Evolutionary conservation across 129 eudicot species (phyloP).

Genomic region (Chrysanthemum makinoi): DNA sequence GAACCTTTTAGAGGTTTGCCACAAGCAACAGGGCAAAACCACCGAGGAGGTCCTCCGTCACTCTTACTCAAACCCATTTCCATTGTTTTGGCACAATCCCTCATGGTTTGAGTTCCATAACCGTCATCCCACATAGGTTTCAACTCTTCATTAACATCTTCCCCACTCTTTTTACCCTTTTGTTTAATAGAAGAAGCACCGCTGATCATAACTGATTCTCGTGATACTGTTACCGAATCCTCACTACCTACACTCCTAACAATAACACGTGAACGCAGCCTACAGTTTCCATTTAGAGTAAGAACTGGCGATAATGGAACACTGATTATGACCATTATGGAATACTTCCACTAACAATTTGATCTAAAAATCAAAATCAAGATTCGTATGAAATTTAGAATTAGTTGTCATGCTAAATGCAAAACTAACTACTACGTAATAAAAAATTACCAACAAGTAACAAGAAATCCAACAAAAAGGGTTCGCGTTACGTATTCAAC

Average conservation of each 20-base stretch:
- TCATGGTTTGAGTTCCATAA: conserved; percentile 57
- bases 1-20: conserved; percentile 62
- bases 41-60: conserved; percentile 90
- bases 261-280: conserved; percentile 25
- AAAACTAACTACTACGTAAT: background rate
- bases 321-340: conserved; percentile 22
- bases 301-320: conserved; percentile 32
- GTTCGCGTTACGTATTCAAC: conserved; percentile 6
- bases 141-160: conserved; percentile 32
- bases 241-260: conserved; percentile 31
- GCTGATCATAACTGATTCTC: conserved; percentile 36
- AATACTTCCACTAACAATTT: background rate
- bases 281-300: conserved; percentile 21
- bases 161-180: conserved; percentile 23
- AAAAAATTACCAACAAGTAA: background rate
- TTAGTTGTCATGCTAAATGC: background rate
- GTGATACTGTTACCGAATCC: conserved; percentile 30
- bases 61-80: conserved; percentile 49
- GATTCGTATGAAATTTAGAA: background rate
- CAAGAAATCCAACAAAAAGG: background rate
- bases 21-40: conserved; percentile 79
- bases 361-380: conserved; percentile 6
- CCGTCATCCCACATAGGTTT: conserved; percentile 81
- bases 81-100: conserved; percentile 51
- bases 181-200: conserved; percentile 26